Base-by-base conservation (phyloP, 2,329 filamentous ascomycete genomes). In the Botrytis deweyae region DNA sequence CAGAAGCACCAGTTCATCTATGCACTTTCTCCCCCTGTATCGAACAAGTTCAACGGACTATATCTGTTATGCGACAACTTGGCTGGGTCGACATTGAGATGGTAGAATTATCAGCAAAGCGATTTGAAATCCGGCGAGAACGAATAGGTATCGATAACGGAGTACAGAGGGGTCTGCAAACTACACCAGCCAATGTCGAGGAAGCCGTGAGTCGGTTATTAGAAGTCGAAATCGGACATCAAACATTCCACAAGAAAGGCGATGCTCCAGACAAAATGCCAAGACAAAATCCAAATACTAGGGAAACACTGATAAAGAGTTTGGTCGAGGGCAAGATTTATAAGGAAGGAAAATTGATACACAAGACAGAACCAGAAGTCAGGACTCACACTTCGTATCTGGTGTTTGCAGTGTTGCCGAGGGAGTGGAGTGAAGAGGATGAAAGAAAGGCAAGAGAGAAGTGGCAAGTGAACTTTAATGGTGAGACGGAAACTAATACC, bases 341-440 rank as follows among this genome's bases (percentile, higher is more conserved):
- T 84, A 89, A 92, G 80, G 89, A 95, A 75, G 96, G 96, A 1
- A 88, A 89, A 42, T 80, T 98, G 59, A 87, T 94, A 44, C 93
- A 97, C 79, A 88, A 94, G 38, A 90, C 93, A 0, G 96, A 99
- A 84, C 85, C 90, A 0, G 96, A 99, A 80, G 85, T 98, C 75
- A 98, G 97, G 87, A 96, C 93, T 12, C 96, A 99, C 83, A 99
- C 96, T 0, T 96, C 93, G n/a, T 99, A 99, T 82, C 87, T 99
- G 7, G 92, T 97, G 7, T 99, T 99, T 84, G 96, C 96, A 0
- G 85, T 96, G 4, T 83, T 99, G 75, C 95, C 96, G n/a, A 87
- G 90, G 62, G 91, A 93, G 76, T 99, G 96, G 96, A 91, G 86
- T 0, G 91, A 89, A 52, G 92, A 92, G 75, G 93, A 97, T 77